Percentiles rank a stretch among this genome's conserved stretches.
Evolutionary conservation across 139 green algal species (phyloP).

Genomic region (Ettlia oleoabundans): DNA sequence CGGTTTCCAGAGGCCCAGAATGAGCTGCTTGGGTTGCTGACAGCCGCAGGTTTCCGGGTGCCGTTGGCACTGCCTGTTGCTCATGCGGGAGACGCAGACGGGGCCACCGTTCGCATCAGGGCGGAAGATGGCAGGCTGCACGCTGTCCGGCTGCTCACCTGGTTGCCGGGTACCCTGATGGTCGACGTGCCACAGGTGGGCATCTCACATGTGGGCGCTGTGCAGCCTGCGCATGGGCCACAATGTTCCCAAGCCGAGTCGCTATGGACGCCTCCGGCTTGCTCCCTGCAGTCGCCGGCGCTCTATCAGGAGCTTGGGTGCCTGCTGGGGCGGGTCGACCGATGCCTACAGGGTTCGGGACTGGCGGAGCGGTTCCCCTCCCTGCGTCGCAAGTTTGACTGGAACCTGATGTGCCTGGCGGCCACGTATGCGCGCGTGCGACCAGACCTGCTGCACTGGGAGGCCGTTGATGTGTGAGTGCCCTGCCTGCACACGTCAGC

Average conservation of each 20-base stretch:
- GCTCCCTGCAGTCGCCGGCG: not conserved
- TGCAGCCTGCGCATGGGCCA: too few species aligned
- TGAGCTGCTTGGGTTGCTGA: not conserved
- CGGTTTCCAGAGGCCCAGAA: constrained; percentile 21
- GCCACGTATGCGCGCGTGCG: not conserved
- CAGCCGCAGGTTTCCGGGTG: not conserved
- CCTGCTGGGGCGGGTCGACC: not conserved
- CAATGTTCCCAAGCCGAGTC: too few species aligned
- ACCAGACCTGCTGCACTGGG: not conserved
- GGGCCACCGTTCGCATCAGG: not conserved
- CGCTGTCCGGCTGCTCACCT: constrained; percentile 28
- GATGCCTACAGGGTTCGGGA: not conserved
- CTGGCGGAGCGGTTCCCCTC: not conserved
- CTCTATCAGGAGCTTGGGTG: constrained; percentile 14
- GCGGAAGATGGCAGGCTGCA: constrained; percentile 1
- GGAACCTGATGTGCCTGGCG: not conserved
- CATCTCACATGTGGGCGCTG: too few species aligned
- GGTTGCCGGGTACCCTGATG: constrained; percentile 7
- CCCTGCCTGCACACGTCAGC: too few species aligned
- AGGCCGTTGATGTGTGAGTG: constrained; percentile 19
- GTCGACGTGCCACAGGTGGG: too few species aligned
- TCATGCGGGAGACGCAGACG: not conserved
- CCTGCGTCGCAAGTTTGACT: not conserved
- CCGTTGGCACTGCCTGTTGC: not conserved
- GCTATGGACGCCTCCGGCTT: too few species aligned